Conservation (phyloP, 2,329 filamentous ascomycete species). For the Cytospora piceicola region DNA sequence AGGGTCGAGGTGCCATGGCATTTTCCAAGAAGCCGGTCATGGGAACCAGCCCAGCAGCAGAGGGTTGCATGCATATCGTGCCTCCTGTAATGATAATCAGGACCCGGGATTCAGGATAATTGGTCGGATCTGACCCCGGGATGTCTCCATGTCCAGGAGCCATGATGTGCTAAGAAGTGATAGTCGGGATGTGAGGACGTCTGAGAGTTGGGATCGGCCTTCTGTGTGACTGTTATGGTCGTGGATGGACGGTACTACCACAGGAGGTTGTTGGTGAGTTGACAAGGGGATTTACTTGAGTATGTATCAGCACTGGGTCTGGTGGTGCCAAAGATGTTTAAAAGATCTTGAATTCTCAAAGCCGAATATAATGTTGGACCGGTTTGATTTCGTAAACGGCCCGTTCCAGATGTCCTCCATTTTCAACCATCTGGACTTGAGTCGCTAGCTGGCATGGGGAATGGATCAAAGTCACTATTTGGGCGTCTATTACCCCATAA, state of each 20-base stretch:
- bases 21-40: slow-evolving; percentile 79
- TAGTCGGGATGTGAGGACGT: not conserved
- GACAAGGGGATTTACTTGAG: not conserved
- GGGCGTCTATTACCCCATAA: slow-evolving; percentile 31
- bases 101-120: slow-evolving; percentile 74
- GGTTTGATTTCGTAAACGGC: slow-evolving; percentile 9
- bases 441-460: slow-evolving; percentile 21
- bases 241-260: not conserved
- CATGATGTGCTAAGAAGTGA: slow-evolving; percentile 1
- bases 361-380: not conserved
- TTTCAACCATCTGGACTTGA: slow-evolving; percentile 15
- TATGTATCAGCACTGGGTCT: not conserved
- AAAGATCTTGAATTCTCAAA: not conserved
- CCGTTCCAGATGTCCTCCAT: slow-evolving; percentile 15
- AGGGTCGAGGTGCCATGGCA: slow-evolving; percentile 79
- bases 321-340: not conserved
- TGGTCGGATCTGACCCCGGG: slow-evolving; percentile 31
- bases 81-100: slow-evolving; percentile 90
- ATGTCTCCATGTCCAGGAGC: slow-evolving; percentile 10
- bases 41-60: slow-evolving; percentile 78
- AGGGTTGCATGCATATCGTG: slow-evolving; percentile 89
- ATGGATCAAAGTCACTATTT: slow-evolving; percentile 14
- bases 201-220: not conserved
- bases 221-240: not conserved
- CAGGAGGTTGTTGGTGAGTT: not conserved